These are phyloP conservation scores for Boletus subcaerulescens DNA, from an alignment of 768 basidiomycete genomes.

Conservation along the genomic window DNA sequence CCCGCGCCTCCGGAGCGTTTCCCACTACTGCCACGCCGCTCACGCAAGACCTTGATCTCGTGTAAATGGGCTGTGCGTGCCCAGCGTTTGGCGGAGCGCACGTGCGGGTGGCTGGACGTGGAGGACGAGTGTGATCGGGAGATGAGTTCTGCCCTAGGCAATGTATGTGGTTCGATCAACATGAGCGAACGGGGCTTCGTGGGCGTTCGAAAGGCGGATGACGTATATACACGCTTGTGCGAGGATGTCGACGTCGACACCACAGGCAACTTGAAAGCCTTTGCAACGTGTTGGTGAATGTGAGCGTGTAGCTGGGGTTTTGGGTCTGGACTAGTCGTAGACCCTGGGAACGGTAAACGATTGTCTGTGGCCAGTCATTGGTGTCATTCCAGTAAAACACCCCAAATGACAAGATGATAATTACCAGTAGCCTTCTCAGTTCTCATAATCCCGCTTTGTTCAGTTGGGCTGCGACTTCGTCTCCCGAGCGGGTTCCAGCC, in stretches of 20 bases:
- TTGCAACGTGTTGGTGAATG: not conserved
- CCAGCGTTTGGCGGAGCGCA: slow-evolving; percentile 49
- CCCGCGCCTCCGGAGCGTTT: slow-evolving; percentile 1
- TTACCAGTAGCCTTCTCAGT: slow-evolving; percentile 15
- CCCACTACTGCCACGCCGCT: slow-evolving; percentile 9
- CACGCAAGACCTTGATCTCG: slow-evolving; percentile 42
- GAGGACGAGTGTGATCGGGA: slow-evolving; percentile 24
- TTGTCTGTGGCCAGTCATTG: not conserved
- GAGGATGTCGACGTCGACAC: not conserved
- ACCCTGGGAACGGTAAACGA: not conserved
- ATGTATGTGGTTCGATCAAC: slow-evolving; percentile 24
- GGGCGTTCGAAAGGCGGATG: slow-evolving; percentile 18
- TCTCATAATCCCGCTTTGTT: slow-evolving; percentile 8
- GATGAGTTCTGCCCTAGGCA: slow-evolving; percentile 19
- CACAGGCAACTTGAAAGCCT: not conserved
- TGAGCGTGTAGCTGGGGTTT: not conserved
- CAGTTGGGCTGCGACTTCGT: slow-evolving; percentile 32
- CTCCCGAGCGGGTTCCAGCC: slow-evolving; percentile 22
- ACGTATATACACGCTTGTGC: slow-evolving; percentile 7
- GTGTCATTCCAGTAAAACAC: not conserved
- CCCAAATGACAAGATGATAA: not conserved
- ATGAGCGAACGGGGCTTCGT: slow-evolving; percentile 15
- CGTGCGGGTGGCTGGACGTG: slow-evolving; percentile 7
- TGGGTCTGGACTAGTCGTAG: not conserved
- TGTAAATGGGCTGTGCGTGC: slow-evolving; percentile 69